Percentiles rank a stretch among this genome's conserved stretches.
Conservation (phyloP, 2,329 filamentous ascomycete genomes). For the Arthrobotrys musiformis region DNA sequence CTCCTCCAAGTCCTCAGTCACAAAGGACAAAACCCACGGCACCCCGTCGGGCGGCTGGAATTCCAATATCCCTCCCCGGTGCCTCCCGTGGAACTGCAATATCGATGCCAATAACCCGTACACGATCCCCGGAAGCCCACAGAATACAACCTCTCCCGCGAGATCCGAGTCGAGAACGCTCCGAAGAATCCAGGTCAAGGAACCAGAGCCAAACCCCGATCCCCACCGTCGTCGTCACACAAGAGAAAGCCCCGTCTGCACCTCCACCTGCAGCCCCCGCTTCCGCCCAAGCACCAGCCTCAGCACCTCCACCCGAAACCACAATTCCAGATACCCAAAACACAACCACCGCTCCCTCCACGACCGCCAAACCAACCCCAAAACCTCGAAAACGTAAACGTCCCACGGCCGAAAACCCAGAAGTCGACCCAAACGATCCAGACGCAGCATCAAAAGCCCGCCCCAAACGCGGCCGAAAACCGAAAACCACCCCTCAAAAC, state of each 20-base stretch:
- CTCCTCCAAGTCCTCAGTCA: conserved; percentile 34
- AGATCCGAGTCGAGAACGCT: conserved; percentile 26
- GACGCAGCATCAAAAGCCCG: conserved; percentile 9
- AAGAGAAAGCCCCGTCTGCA: conserved; percentile 10
- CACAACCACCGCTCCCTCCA: neutral
- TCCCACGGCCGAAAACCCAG: neutral
- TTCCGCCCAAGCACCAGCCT: neutral
- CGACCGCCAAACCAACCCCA: conserved; percentile 15
- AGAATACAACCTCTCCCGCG: conserved; percentile 37
- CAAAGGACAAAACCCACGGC: conserved; percentile 27
- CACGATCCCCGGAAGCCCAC: conserved; percentile 26
- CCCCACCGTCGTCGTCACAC: conserved; percentile 24
- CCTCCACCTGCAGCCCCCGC: conserved; percentile 1
- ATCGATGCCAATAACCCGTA: conserved; percentile 24
- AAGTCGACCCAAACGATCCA: neutral
- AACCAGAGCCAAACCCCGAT: conserved; percentile 30
- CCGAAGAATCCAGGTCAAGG: conserved; percentile 24
- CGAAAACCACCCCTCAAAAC: conserved; percentile 72
- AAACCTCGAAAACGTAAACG: conserved; percentile 38
- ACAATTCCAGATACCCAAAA: neutral
- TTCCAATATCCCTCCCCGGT: conserved; percentile 47
- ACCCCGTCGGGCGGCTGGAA: conserved; percentile 8
- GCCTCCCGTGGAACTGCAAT: conserved; percentile 29
- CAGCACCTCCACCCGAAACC: neutral
- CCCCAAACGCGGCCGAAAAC: conserved; percentile 55